A percentile compares a stretch with the other conserved stretches of the same genome.
Evolutionary conservation across 1,284 basidiomycete species (phyloP).

Genomic region (Coniferiporia weirii): DNA sequence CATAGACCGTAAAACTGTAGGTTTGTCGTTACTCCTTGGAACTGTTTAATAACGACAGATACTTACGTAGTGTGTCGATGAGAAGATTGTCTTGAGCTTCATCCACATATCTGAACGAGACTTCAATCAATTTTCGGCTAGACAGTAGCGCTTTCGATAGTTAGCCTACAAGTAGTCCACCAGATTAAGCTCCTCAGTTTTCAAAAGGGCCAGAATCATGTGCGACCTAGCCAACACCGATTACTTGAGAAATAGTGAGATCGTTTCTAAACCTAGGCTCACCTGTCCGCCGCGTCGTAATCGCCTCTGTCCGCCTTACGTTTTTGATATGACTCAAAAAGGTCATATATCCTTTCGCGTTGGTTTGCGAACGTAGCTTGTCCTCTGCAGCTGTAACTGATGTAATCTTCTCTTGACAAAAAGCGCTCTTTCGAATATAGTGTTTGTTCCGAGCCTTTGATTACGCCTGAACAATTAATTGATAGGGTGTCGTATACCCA

Average conservation of each 20-base stretch:
- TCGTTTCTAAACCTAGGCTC: constrained; percentile 4
- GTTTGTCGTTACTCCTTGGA: neutral
- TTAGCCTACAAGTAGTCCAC: constrained; percentile 53
- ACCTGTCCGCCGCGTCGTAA: constrained; percentile 63
- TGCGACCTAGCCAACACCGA: constrained; percentile 38
- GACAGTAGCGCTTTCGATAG: neutral
- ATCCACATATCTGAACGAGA: constrained; percentile 53
- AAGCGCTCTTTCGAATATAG: constrained; percentile 31
- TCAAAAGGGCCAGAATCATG: constrained; percentile 39
- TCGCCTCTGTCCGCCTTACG: constrained; percentile 42
- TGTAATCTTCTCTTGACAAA: constrained; percentile 43
- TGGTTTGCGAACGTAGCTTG: constrained; percentile 51
- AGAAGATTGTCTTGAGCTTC: constrained; percentile 70
- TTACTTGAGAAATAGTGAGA: neutral
- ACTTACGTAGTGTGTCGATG: constrained; percentile 56
- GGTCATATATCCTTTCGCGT: constrained; percentile 44
- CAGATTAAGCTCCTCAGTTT: constrained; percentile 26
- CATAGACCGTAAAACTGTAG: constrained; percentile 51
- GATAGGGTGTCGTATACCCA: neutral
- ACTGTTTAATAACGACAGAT: neutral
- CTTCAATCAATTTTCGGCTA: neutral
- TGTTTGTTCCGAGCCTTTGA: constrained; percentile 59
- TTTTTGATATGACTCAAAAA: constrained; percentile 52
- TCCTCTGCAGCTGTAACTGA: constrained; percentile 41
- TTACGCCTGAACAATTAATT: constrained; percentile 42